Conservation (phyloP, 2,329 filamentous ascomycete genomes). For the Emericellopsis atlantica region DNA sequence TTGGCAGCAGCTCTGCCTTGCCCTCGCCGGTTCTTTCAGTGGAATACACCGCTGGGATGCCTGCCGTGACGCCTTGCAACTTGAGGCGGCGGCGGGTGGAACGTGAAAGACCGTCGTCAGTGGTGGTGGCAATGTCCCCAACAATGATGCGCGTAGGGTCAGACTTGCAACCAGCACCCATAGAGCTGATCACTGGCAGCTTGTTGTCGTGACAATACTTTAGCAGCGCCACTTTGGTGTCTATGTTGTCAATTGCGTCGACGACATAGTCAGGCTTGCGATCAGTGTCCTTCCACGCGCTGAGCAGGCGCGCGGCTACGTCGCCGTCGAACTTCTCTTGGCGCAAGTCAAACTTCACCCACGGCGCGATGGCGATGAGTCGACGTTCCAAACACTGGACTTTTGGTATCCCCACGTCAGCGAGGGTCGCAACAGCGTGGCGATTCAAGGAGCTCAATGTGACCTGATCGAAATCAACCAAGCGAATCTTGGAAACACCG, state of each 20-base stretch:
- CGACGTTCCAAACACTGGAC: constrained; percentile 72
- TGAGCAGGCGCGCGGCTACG: constrained; percentile 55
- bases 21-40: constrained; percentile 82
- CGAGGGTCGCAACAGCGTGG: constrained; percentile 88
- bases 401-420: constrained; percentile 87
- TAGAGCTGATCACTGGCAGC: constrained; percentile 79
- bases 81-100: constrained; percentile 73
- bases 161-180: constrained; percentile 94
- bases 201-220: constrained; percentile 73
- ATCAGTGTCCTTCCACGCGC: constrained; percentile 39
- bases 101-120: constrained; percentile 79
- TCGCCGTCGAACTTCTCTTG: constrained; percentile 70
- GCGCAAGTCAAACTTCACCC: constrained; percentile 78
- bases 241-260: constrained; percentile 97
- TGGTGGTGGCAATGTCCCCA: constrained; percentile 79
- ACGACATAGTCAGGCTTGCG: constrained; percentile 76
- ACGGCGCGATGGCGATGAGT: constrained; percentile 77
- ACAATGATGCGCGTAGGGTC: constrained; percentile 73
- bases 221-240: constrained; percentile 84
- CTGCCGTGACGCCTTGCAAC: constrained; percentile 62
- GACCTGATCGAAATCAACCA: constrained; percentile 97
- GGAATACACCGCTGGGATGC: constrained; percentile 86
- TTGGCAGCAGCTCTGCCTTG: constrained; percentile 78
- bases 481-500: constrained; percentile 73
- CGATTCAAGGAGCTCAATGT: constrained; percentile 87